Evolutionary conservation across 139 green algal genomes (phyloP).

Genomic region (Diplosphaera chodatii): DNA sequence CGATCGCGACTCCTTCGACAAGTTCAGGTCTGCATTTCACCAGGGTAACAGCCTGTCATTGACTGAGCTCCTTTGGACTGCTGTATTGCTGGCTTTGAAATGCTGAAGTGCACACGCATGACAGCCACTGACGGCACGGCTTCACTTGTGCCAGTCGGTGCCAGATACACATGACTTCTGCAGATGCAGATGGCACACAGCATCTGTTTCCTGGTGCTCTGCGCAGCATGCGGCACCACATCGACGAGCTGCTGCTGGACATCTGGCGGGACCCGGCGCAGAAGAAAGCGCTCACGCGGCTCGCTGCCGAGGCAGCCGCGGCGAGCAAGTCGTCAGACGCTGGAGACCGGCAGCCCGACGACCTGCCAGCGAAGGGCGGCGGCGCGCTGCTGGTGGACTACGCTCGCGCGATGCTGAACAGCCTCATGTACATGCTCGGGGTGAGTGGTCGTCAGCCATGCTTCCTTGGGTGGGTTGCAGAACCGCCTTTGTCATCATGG

Average conservation of each 20-base stretch:
- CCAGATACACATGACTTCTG: too few relatives aligned
- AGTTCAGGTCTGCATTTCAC: constrained; percentile 36
- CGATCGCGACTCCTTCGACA: constrained; percentile 61
- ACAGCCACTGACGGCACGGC: too few relatives aligned
- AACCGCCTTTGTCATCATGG: too few relatives aligned
- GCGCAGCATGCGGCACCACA: constrained; percentile 14
- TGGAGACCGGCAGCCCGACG: not conserved
- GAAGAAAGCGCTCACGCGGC: not conserved
- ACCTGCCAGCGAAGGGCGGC: not conserved
- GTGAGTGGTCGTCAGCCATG: not conserved
- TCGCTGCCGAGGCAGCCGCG: not conserved
- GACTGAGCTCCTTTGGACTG: too few relatives aligned
- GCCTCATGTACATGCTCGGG: not conserved
- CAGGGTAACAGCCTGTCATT: too few relatives aligned
- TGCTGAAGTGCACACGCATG: too few relatives aligned
- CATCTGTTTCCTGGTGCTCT: not conserved
- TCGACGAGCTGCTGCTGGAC: constrained; percentile 62
- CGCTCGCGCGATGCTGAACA: not conserved
- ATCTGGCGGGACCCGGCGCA: constrained; percentile 59
- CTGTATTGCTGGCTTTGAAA: too few relatives aligned
- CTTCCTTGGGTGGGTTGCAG: not conserved
- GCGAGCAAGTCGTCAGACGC: not conserved
- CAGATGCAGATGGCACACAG: too few relatives aligned
- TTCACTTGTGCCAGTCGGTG: too few relatives aligned
- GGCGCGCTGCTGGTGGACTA: constrained; percentile 7